Percentiles rank a stretch among this genome's conserved stretches.
Evolutionary conservation across 768 basidiomycete genomes (phyloP).

Genomic region (Guyanaporus albipodus): DNA sequence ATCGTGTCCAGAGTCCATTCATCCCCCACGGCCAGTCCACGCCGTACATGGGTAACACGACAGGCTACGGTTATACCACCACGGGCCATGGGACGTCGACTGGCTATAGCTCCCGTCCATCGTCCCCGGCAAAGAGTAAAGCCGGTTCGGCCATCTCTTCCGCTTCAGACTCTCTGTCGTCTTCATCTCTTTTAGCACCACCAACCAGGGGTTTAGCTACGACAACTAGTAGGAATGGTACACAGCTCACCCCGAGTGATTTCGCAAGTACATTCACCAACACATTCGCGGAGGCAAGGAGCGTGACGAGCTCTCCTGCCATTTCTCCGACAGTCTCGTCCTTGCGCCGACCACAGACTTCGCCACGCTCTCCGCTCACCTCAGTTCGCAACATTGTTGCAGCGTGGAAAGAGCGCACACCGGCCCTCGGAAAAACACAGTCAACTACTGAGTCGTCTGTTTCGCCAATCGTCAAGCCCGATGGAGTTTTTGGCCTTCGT

Average conservation of each 20-base stretch:
- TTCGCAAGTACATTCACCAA: constrained; percentile 36
- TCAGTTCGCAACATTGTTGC: constrained; percentile 77
- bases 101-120: constrained; percentile 40
- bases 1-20: constrained; percentile 28
- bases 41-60: constrained; percentile 36
- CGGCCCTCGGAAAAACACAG: constrained; percentile 34
- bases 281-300: constrained; percentile 38
- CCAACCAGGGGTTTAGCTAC: constrained; percentile 34
- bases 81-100: constrained; percentile 29
- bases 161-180: constrained; percentile 22
- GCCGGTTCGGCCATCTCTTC: constrained; percentile 29
- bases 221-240: constrained; percentile 23
- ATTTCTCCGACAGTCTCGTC: constrained; percentile 45
- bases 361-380: constrained; percentile 66
- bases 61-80: constrained; percentile 35
- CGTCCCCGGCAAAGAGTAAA: constrained; percentile 46
- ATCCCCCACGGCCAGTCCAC: constrained; percentile 36
- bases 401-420: constrained; percentile 77
- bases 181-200: constrained; percentile 49
- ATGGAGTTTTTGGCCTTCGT: constrained; percentile 34
- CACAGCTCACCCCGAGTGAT: constrained; percentile 36
- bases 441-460: constrained; percentile 38
- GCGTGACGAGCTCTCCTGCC: constrained; percentile 20
- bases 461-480: constrained; percentile 31
- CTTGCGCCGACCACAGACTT: constrained; percentile 58